These are phyloP conservation scores for Tylopilus sp. DNA, from an alignment of 768 basidiomycete species.

Conservation along the genomic window DNA sequence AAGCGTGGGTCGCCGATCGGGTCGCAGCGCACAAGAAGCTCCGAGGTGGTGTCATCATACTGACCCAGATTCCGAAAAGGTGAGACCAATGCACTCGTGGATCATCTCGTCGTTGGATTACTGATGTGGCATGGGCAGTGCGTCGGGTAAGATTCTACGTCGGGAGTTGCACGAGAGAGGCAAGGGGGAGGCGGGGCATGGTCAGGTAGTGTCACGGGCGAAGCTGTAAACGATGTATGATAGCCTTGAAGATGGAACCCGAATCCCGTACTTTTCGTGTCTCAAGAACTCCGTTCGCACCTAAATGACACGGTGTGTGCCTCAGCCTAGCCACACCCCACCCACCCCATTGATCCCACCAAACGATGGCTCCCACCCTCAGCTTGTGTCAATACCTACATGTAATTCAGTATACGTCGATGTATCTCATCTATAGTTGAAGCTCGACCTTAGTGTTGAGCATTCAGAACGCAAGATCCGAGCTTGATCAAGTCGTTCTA, in stretches of 20 bases:
- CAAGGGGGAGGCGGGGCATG: conserved; percentile 44
- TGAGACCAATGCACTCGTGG: not conserved
- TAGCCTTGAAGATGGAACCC: not conserved
- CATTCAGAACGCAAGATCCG: no score
- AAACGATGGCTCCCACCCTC: no score
- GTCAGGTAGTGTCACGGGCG: conserved; percentile 16
- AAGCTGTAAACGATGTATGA: conserved; percentile 5
- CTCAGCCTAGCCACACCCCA: no score
- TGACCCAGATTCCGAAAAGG: conserved; percentile 43
- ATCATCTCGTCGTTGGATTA: not conserved
- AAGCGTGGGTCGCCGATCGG: conserved; percentile 61
- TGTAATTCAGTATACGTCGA: no score
- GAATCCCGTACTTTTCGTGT: no score
- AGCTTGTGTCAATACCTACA: no score
- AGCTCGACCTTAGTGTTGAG: no score
- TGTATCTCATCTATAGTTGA: no score
- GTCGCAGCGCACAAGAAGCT: conserved; percentile 76
- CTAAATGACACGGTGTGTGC: no score
- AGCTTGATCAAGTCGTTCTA: no score
- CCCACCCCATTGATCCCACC: no score
- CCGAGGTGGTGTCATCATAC: conserved; percentile 66
- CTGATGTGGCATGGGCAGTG: conserved; percentile 39
- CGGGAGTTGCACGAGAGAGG: conserved; percentile 70
- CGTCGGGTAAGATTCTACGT: conserved; percentile 85
- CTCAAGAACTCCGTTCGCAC: no score